phyloP scores from a whole-genome alignment of 352 stramenopile genomes.

The Phytophthora multivora region DNA sequence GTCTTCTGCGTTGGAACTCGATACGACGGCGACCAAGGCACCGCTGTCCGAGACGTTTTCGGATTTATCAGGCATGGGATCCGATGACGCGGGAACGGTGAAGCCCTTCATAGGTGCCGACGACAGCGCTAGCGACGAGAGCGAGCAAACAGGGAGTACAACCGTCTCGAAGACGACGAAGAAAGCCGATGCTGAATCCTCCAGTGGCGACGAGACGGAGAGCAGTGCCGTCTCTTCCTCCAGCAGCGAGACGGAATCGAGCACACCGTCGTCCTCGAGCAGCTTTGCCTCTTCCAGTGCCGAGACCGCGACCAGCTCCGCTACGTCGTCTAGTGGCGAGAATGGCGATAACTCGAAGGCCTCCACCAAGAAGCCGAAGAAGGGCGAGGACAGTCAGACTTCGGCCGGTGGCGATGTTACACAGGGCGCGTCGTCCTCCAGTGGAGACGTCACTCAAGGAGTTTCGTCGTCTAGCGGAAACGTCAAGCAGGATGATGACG shows the following conservation, averaged over 20 bases:
- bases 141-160: slow-evolving; percentile 17
- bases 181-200: neutral
- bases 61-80: slow-evolving; percentile 16
- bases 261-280: neutral
- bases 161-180: slow-evolving; percentile 9
- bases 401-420: slow-evolving; percentile 19
- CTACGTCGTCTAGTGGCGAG: slow-evolving; percentile 18
- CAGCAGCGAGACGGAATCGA: slow-evolving; percentile 5
- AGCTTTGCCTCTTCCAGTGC: neutral
- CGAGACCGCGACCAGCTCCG: slow-evolving; percentile 4
- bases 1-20: slow-evolving; percentile 1
- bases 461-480: slow-evolving; percentile 16
- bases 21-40: slow-evolving; percentile 7
- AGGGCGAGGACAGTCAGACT: slow-evolving; percentile 7
- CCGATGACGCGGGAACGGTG: slow-evolving; percentile 14
- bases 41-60: slow-evolving; percentile 23
- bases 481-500: slow-evolving; percentile 19
- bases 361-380: slow-evolving; percentile 1
- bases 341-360: slow-evolving; percentile 8
- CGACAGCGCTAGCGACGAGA: slow-evolving; percentile 12
- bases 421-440: slow-evolving; percentile 9
- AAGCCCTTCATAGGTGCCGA: slow-evolving; percentile 17
- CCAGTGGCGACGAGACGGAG: slow-evolving; percentile 4
- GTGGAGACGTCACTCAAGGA: slow-evolving; percentile 18
- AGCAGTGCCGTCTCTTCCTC: neutral